Percentiles rank a stretch among this genome's conserved stretches.
phyloP scores from a whole-genome alignment of 768 basidiomycete species.

The Boletus rubescentipes region DNA sequence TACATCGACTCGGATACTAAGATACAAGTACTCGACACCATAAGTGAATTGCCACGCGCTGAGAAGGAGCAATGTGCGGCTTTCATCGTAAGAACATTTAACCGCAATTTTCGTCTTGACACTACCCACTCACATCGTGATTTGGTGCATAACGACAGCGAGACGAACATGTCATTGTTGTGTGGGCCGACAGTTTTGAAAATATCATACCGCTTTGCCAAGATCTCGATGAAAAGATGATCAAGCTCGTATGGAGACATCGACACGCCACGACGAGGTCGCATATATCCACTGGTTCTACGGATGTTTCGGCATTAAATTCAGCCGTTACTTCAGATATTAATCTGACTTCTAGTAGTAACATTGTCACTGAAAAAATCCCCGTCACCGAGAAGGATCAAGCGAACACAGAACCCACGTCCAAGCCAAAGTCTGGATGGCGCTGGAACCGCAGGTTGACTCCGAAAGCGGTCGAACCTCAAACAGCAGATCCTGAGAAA shows the following conservation, averaged over 20 bases:
- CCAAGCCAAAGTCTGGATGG: constrained; percentile 13
- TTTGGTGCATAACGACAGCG: constrained; percentile 45
- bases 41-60: constrained; percentile 66
- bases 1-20: constrained; percentile 78
- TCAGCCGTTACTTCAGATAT: constrained; percentile 52
- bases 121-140: background rate
- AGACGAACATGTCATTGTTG: constrained; percentile 75
- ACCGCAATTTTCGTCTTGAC: background rate
- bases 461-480: constrained; percentile 21
- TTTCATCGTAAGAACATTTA: constrained; percentile 61
- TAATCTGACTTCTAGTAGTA: constrained; percentile 53
- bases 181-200: constrained; percentile 85
- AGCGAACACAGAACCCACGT: background rate
- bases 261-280: constrained; percentile 31
- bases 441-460: constrained; percentile 49
- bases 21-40: constrained; percentile 79
- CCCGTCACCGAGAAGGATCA: constrained; percentile 23
- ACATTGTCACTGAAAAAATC: constrained; percentile 22
- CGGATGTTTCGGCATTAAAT: constrained; percentile 40
- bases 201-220: constrained; percentile 66
- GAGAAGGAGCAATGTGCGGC: constrained; percentile 92
- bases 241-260: constrained; percentile 73
- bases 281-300: constrained; percentile 18
- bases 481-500: constrained; percentile 48
- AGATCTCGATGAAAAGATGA: constrained; percentile 76